Percentiles rank a stretch among this genome's conserved stretches.
Evolutionary conservation across 1,139 yeast genomes (phyloP).

Genomic region (Hyphopichia wangnamkhiaoensis): DNA sequence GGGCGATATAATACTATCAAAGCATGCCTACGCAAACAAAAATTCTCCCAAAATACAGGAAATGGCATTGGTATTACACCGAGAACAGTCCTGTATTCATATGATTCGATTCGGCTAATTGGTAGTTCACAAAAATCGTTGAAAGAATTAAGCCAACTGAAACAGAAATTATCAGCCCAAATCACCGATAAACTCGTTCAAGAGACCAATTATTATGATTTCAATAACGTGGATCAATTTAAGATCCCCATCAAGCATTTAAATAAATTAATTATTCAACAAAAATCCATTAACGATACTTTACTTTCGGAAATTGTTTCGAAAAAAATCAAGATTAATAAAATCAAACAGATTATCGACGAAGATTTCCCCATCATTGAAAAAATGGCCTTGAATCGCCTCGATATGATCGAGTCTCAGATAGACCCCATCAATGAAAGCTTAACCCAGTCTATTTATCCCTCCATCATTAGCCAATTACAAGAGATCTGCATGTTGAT

Average conservation of each 20-base stretch:
- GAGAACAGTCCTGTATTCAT: slow-evolving; percentile 26
- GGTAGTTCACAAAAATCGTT: slow-evolving; percentile 31
- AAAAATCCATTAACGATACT: slow-evolving; percentile 26
- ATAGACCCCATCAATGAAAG: slow-evolving; percentile 28
- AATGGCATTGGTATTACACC: neutral
- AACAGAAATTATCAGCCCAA: slow-evolving; percentile 16
- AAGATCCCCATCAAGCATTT: slow-evolving; percentile 10
- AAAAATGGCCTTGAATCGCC: slow-evolving; percentile 21
- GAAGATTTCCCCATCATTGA: slow-evolving; percentile 18
- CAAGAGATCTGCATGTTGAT: slow-evolving; percentile 19
- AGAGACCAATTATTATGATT: neutral
- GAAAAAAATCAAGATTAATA: slow-evolving; percentile 24
- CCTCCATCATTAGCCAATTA: slow-evolving; percentile 21
- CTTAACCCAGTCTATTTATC: slow-evolving; percentile 20
- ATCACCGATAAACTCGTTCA: slow-evolving; percentile 15
- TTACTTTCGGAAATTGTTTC: slow-evolving; percentile 27
- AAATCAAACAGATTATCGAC: slow-evolving; percentile 18
- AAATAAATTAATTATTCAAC: slow-evolving; percentile 19
- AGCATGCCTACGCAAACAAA: slow-evolving; percentile 9
- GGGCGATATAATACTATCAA: slow-evolving; percentile 23
- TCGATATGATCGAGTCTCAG: slow-evolving; percentile 31
- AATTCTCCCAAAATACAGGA: too few species aligned
- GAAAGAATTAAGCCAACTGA: slow-evolving; percentile 28
- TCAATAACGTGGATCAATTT: neutral
- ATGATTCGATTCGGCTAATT: slow-evolving; percentile 37